These are phyloP conservation scores for Solanum bukasovii DNA, from an alignment of 257 asterid genomes.

Conservation along the genomic window DNA sequence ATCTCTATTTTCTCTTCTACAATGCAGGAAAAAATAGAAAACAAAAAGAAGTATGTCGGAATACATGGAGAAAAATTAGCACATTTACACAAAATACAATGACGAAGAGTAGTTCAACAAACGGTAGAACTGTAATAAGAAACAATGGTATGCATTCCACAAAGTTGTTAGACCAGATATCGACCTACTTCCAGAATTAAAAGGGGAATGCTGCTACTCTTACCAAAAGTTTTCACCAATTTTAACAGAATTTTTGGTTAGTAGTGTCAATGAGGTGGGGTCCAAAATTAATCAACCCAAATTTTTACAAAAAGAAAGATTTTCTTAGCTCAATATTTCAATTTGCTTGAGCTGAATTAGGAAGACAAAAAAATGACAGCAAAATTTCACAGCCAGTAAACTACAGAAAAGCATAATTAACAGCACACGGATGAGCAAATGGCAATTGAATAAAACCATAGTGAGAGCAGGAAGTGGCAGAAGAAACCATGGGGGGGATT, in stretches of 20 bases:
- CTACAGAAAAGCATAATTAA: neutral
- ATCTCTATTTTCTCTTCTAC: neutral
- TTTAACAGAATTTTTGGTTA: neutral
- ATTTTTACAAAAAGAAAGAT: neutral
- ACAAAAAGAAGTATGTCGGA: neutral
- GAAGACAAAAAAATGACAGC: neutral
- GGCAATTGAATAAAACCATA: neutral
- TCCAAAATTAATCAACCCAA: neutral
- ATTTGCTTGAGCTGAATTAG: neutral
- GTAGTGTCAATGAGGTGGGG: neutral
- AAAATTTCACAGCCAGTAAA: neutral
- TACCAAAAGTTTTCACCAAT: neutral
- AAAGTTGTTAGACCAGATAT: neutral
- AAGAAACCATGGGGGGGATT: neutral
- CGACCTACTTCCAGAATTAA: neutral
- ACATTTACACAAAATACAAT: neutral
- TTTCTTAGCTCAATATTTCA: neutral
- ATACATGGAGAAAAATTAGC: neutral
- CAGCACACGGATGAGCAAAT: neutral
- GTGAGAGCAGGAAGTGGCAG: neutral
- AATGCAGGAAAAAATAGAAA: neutral
- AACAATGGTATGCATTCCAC: neutral
- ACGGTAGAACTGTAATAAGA: neutral
- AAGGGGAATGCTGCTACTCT: neutral
- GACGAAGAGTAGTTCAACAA: neutral